Conservation (phyloP, 148 eudicot species). For the Rhododendron ovatum region DNA sequence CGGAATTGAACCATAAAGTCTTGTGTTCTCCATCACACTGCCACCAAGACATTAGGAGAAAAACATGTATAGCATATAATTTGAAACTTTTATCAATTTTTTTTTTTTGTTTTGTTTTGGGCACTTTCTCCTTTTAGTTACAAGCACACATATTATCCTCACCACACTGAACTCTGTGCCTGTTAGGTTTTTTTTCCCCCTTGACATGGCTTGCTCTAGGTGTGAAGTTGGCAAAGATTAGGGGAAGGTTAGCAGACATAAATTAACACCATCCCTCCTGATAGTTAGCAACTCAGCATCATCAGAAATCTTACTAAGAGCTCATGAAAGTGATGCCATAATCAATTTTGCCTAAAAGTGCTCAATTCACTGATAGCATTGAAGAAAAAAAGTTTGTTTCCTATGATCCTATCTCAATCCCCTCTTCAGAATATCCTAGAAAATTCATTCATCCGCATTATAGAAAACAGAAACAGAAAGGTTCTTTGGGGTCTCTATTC, state of each 20-base stretch:
- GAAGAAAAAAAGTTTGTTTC: neutral
- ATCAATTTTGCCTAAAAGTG: neutral
- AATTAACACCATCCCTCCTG: neutral
- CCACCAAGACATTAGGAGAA: conserved; percentile 4
- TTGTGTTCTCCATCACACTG: conserved; percentile 57
- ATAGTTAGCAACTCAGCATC: neutral
- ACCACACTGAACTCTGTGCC: neutral
- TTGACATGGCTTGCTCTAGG: neutral
- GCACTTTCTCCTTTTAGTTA: neutral
- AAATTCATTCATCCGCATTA: neutral
- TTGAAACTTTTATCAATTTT: neutral
- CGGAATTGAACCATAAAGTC: conserved; percentile 59
- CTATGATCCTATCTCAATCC: neutral
- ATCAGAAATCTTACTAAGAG: neutral
- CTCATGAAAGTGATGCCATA: neutral
- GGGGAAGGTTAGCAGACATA: neutral
- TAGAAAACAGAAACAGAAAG: neutral
- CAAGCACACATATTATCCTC: neutral
- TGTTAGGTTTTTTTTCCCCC: neutral
- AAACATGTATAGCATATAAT: neutral
- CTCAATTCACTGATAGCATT: neutral
- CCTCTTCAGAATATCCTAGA: neutral
- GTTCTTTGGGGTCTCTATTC: neutral
- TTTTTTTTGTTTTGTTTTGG: neutral
- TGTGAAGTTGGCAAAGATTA: neutral